Evolutionary conservation across 495 filamentous ascomycete species (phyloP), one percentile per base, ranked within the genome.

Genomic region (Aspergillus olivimuriae): DNA sequence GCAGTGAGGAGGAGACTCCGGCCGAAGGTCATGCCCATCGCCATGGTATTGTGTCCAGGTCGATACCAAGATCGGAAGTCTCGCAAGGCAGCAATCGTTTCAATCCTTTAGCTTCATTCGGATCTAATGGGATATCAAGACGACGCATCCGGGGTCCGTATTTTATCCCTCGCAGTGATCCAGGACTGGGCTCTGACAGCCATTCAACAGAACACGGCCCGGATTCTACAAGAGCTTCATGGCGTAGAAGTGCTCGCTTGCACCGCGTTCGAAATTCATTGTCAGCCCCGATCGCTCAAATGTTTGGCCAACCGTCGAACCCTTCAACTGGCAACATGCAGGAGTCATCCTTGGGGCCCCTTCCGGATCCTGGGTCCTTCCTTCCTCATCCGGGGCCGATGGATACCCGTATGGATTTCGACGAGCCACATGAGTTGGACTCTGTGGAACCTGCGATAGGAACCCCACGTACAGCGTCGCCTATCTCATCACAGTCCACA

Each of bases 11-110:
- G 50, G 68, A 77, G 48, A 68, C 70, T 26, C 60, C 68, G 19
- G 71, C 68, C 34, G 67, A 75, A 47, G 71, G 69, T 14, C 70
- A 68, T 50, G 67, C 69, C 41, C 64, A 77, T 58, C 65, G 75
- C 39, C 66, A 68, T 55, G 70, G 70, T 4, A 51, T 68, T 8
- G 58, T 70, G 2, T 65, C 65, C 39, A 65, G 66, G 43, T 52
- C 67, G 4, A 48, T 60, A 5, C 62, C 68, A 15, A 60, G 69
- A 36, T 57, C 64, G 4, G 69, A 73, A 44, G 51, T 53, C 7
- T 43, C 54, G 12, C 60, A 69, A 30, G 65, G 51, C 33, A 65
- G 47, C 41, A 56, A 60, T 45, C 67, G 69, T 1, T 71, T 73
- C 38, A 70, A 66, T 38, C 67, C 69, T 0, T 73, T 73, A 46